A percentile compares a stretch with the other conserved stretches of the same genome.
Conservation (phyloP, 2,329 filamentous ascomycete genomes). For the Ampelomyces quisqualis region DNA sequence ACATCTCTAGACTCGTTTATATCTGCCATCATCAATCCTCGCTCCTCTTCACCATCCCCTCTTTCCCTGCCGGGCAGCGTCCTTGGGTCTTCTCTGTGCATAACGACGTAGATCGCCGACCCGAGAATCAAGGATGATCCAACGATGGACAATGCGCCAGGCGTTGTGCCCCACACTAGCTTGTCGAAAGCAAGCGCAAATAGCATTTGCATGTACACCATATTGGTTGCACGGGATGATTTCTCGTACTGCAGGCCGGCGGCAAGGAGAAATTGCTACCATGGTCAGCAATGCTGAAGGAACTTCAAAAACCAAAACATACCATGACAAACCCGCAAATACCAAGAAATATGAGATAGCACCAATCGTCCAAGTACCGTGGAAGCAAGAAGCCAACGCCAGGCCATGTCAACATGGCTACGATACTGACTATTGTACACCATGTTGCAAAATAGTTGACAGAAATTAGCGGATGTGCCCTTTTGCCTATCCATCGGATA, state of each 20-base stretch:
- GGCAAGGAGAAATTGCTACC: slow-evolving; percentile 75
- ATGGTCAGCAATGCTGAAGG: neutral
- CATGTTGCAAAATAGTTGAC: slow-evolving; percentile 80
- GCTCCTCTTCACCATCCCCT: slow-evolving; percentile 36
- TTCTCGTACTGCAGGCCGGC: slow-evolving; percentile 72
- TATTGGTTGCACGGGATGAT: slow-evolving; percentile 61
- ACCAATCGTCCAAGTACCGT: slow-evolving; percentile 60
- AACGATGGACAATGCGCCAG: slow-evolving; percentile 58
- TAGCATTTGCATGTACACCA: slow-evolving; percentile 70
- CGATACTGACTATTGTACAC: slow-evolving; percentile 66
- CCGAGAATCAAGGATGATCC: slow-evolving; percentile 66
- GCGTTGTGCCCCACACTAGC: slow-evolving; percentile 61
- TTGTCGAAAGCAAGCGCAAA: slow-evolving; percentile 67
- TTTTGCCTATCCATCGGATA: slow-evolving; percentile 76
- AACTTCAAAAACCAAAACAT: slow-evolving; percentile 10
- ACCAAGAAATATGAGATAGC: slow-evolving; percentile 67
- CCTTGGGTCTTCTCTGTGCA: slow-evolving; percentile 50
- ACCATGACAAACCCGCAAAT: slow-evolving; percentile 74
- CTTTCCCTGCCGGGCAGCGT: slow-evolving; percentile 18
- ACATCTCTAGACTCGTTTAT: too few species aligned
- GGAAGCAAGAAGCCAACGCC: slow-evolving; percentile 60
- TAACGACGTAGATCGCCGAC: slow-evolving; percentile 64
- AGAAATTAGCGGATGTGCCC: slow-evolving; percentile 77
- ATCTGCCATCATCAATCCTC: slow-evolving; percentile 30
- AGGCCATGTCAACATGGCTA: slow-evolving; percentile 60